phyloP scores from a whole-genome alignment of 192 early-diverging fungal genomes.

The Lobosporangium transversale region DNA sequence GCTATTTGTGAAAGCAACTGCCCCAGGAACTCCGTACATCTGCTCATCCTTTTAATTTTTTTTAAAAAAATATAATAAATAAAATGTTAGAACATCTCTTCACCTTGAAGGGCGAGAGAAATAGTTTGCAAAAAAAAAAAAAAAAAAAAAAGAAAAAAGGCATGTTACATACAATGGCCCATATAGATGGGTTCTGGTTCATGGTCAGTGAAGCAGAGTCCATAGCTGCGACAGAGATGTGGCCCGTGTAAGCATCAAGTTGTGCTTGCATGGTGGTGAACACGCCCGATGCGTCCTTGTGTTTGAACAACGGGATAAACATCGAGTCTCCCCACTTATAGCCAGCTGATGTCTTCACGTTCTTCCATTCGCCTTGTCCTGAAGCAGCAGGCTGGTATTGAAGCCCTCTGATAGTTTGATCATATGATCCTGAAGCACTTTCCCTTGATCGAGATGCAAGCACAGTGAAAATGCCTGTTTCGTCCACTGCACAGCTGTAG shows the following conservation, averaged over 20 bases:
- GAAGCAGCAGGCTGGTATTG: neutral
- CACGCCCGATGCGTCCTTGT: neutral
- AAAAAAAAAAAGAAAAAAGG: too few species aligned
- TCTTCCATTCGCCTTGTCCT: neutral
- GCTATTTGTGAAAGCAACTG: too few species aligned
- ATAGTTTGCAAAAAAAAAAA: too few species aligned
- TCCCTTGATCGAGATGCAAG: neutral
- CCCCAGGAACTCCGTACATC: too few species aligned
- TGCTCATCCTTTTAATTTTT: too few species aligned
- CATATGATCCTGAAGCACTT: neutral
- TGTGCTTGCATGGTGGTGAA: neutral
- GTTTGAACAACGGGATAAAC: neutral
- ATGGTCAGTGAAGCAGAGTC: neutral
- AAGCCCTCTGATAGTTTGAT: neutral
- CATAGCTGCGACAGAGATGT: neutral
- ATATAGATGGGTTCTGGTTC: neutral
- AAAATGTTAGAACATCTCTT: too few species aligned
- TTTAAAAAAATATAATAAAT: too few species aligned
- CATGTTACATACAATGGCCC: too few species aligned
- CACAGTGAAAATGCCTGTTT: neutral
- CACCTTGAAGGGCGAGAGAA: too few species aligned
- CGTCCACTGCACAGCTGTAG: neutral
- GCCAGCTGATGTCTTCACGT: neutral
- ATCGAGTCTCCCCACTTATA: neutral
- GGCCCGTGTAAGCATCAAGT: neutral